These are phyloP conservation scores for Pyrenophora seminiperda DNA, from an alignment of 2,329 filamentous ascomycete genomes.

Conservation along the genomic window DNA sequence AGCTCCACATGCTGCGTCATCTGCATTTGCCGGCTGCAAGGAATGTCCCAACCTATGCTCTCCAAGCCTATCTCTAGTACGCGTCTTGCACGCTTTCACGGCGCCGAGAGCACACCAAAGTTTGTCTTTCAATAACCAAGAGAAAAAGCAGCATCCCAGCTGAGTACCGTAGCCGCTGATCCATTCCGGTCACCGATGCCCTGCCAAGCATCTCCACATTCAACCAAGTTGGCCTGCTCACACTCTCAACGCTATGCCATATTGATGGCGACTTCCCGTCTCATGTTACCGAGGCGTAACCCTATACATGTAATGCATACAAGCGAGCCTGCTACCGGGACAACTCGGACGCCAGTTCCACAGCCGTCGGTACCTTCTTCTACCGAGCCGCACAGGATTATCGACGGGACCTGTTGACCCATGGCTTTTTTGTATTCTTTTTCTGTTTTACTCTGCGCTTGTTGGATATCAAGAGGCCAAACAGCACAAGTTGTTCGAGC, in stretches of 20 bases:
- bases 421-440: slow-evolving; percentile 8
- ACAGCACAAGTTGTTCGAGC: neutral
- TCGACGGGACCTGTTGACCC: slow-evolving; percentile 10
- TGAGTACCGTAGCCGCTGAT: slow-evolving; percentile 9
- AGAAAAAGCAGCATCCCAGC: slow-evolving; percentile 2
- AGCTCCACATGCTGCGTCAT: slow-evolving; percentile 10
- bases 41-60: neutral
- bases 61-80: slow-evolving; percentile 4
- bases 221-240: slow-evolving; percentile 9
- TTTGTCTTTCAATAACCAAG: neutral
- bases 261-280: slow-evolving; percentile 15
- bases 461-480: neutral
- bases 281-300: slow-evolving; percentile 15
- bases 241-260: slow-evolving; percentile 11
- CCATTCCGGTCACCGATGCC: slow-evolving; percentile 10
- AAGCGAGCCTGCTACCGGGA: slow-evolving; percentile 18
- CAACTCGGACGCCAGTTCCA: slow-evolving; percentile 17
- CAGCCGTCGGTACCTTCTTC: slow-evolving; percentile 11
- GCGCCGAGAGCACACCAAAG: neutral
- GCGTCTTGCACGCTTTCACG: slow-evolving; percentile 1
- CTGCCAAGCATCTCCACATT: slow-evolving; percentile 16
- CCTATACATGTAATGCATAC: slow-evolving; percentile 10
- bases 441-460: neutral
- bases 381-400: slow-evolving; percentile 11
- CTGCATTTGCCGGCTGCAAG: neutral